Evolutionary conservation across 1,139 yeast species (phyloP).

Genomic region (Chernovozyma aurita): DNA sequence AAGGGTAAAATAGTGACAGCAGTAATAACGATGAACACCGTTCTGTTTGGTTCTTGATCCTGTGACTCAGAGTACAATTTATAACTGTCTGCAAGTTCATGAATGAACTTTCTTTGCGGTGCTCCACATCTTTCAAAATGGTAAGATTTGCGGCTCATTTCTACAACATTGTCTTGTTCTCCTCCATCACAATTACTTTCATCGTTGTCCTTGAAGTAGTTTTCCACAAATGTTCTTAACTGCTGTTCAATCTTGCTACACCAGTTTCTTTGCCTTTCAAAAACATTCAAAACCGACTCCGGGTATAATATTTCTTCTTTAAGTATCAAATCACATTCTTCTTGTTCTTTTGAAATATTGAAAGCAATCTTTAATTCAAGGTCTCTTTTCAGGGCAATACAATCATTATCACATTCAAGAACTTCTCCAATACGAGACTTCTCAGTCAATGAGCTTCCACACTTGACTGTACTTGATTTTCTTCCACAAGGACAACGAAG

Average conservation of each 20-base stretch:
- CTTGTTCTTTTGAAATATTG: slow-evolving; percentile 25
- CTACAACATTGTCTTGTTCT: neutral
- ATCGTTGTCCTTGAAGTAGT: slow-evolving; percentile 19
- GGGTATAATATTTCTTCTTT: slow-evolving; percentile 32
- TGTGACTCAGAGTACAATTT: slow-evolving; percentile 66
- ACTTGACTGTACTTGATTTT: slow-evolving; percentile 37
- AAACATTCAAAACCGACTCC: slow-evolving; percentile 39
- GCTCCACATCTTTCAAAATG: slow-evolving; percentile 72
- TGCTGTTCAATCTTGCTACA: slow-evolving; percentile 56
- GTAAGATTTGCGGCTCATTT: slow-evolving; percentile 23
- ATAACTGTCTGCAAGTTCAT: slow-evolving; percentile 58
- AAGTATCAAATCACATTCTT: slow-evolving; percentile 10
- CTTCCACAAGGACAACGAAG: slow-evolving; percentile 67
- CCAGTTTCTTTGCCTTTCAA: slow-evolving; percentile 55
- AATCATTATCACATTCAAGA: slow-evolving; percentile 66
- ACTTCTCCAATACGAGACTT: slow-evolving; percentile 26
- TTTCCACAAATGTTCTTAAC: slow-evolving; percentile 44
- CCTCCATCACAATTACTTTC: slow-evolving; percentile 10
- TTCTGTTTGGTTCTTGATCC: slow-evolving; percentile 75
- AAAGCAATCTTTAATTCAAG: slow-evolving; percentile 63
- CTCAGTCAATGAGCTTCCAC: slow-evolving; percentile 45
- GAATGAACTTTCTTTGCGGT: slow-evolving; percentile 69
- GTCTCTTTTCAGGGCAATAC: slow-evolving; percentile 59
- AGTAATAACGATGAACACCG: slow-evolving; percentile 55
- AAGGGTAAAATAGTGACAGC: slow-evolving; percentile 30